Evolutionary conservation across 768 basidiomycete species (phyloP), one percentile per base, ranked within the genome.

Genomic region (Chlorophyllum brunneum): DNA sequence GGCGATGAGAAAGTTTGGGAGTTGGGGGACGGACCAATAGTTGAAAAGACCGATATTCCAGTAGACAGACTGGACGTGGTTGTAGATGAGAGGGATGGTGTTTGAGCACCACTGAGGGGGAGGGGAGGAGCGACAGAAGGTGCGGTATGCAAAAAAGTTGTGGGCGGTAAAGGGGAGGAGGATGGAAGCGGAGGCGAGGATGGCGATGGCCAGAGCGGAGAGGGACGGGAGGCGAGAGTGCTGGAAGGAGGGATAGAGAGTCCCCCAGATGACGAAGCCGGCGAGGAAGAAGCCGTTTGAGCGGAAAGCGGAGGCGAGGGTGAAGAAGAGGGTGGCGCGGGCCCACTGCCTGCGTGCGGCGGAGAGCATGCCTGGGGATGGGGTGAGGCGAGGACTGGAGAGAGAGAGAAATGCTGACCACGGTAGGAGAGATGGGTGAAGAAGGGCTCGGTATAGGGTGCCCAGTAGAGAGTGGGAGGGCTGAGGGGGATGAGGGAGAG

Each of bases 1-100:
- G 13, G 87, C 82, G 51, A 98, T 74, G 54, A 92, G 57, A 63
- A 98, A 89, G 67, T 98, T 97, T 40, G 97, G 97, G 2, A 92
- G 59, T 67, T 99, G 95, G 26, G 78, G 69, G 20, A 71, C 55
- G 0, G 85, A 85, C 92, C 92, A 99, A 67, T 98, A 98, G 2
- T 75, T 80, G 55, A 99, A 67, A 57, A 95, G 81, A 13, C 95
- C 93, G 38, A 78, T 71, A 63, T 88, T 76, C 97, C 95, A 99
- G 66, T 98, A 98, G 48, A 77, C 73, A 4, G 69, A 69, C 64
- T 99, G 95, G 2, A 88, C 88, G 62, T 91, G 80, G 8, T 80
- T 70, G 66, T 98, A 99, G 50, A 92, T 82, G 11, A 82, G 80
- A 0, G 93, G 92, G 4, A 82, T 61, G 20, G 63, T 34, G 0